Conservation (phyloP, 441 rosid species). For the Corymbia calophylla region DNA sequence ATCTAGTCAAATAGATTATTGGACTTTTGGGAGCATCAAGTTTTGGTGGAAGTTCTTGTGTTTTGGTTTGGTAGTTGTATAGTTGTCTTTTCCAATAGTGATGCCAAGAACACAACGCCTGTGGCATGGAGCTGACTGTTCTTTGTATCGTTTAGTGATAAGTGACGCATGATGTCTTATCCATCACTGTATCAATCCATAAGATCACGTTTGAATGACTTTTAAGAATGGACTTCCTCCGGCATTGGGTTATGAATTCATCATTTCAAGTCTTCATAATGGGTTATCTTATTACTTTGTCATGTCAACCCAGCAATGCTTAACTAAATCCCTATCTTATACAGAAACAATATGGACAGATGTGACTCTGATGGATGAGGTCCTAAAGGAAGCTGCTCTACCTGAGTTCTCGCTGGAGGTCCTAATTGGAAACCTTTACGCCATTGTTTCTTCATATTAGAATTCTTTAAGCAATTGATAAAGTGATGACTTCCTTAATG, state of each 20-base stretch:
- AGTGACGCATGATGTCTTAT: not conserved
- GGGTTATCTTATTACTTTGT: not conserved
- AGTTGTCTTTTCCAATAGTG: not conserved
- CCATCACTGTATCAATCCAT: not conserved
- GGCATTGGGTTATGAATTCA: not conserved
- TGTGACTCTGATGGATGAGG: constrained; percentile 82
- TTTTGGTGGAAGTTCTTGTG: not conserved
- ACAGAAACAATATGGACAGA: constrained; percentile 87
- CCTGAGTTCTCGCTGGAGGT: constrained; percentile 75
- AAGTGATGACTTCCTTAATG: not conserved
- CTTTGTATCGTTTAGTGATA: not conserved
- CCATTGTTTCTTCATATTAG: not conserved
- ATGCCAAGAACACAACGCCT: not conserved
- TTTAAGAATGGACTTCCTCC: not conserved
- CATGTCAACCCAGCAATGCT: constrained; percentile 3
- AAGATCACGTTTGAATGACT: not conserved
- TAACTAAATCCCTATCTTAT: constrained; percentile 13
- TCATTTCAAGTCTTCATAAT: not conserved
- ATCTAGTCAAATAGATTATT: not conserved
- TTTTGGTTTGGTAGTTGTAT: not conserved
- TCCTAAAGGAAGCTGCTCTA: constrained; percentile 69
- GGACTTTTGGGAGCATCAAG: not conserved
- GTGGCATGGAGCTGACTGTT: not conserved
- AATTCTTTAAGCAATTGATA: not conserved
- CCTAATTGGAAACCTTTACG: not conserved